phyloP scores from a whole-genome alignment of 192 early-diverging fungal genomes.

The Dimargaris cristalligena region DNA sequence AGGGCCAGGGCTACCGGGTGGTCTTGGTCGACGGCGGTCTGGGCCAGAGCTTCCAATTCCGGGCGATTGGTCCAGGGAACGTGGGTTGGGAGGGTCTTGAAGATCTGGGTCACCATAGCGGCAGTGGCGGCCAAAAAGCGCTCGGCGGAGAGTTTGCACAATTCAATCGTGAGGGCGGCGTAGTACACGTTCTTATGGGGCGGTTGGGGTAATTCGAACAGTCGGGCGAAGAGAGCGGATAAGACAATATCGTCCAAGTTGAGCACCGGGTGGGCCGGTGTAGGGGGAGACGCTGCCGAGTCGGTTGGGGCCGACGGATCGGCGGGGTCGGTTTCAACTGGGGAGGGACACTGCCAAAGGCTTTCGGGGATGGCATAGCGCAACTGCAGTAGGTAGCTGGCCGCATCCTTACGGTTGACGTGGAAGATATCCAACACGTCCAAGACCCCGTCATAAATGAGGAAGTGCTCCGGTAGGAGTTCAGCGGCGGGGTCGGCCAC shows the following conservation, averaged over 20 bases:
- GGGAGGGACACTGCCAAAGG: conserved; percentile 22
- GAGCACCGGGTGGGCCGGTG: conserved; percentile 16
- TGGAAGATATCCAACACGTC: conserved; percentile 75
- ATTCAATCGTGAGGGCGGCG: conserved; percentile 28
- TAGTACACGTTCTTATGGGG: conserved; percentile 28
- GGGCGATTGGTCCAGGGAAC: conserved; percentile 6
- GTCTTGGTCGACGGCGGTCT: neutral
- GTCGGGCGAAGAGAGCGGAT: conserved; percentile 36
- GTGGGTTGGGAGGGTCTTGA: conserved; percentile 14
- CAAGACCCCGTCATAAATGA: conserved; percentile 61
- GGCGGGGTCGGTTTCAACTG: conserved; percentile 18
- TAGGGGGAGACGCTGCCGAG: too few species aligned
- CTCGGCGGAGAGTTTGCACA: conserved; percentile 28
- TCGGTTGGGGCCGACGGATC: conserved; percentile 20
- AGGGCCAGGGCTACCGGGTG: neutral
- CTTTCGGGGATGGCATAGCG: conserved; percentile 32
- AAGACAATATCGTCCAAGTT: conserved; percentile 35
- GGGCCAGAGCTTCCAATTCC: neutral
- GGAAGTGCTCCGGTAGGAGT: conserved; percentile 27
- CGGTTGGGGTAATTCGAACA: conserved; percentile 39
- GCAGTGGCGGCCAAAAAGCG: conserved; percentile 20
- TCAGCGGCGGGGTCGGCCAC: neutral
- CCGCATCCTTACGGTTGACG: conserved; percentile 85
- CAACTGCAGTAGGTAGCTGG: conserved; percentile 52
- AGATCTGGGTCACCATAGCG: conserved; percentile 17